Conservation (phyloP, 139 green algal genomes). For the Eudorina sp. region DNA sequence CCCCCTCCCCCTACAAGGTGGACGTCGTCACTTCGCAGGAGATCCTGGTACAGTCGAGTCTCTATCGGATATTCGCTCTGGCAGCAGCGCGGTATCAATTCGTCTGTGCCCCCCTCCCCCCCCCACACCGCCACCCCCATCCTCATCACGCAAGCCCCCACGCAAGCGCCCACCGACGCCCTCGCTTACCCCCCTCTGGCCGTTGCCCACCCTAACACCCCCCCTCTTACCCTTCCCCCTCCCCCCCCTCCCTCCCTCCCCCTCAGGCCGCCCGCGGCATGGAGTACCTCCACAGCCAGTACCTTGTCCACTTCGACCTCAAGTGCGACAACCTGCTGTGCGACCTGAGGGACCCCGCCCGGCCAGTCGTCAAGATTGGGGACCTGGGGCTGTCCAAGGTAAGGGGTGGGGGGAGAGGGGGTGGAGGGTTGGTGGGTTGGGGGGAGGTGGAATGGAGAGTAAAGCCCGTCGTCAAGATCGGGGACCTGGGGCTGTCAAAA, state of each 20-base stretch:
- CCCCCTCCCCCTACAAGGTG: too few species aligned
- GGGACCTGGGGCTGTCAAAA: slow-evolving; percentile 79
- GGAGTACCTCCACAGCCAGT: slow-evolving; percentile 79
- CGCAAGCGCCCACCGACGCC: not conserved
- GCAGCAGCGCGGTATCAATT: too few species aligned
- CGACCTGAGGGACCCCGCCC: slow-evolving; percentile 72
- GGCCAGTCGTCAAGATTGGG: slow-evolving; percentile 80
- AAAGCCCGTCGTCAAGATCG: slow-evolving; percentile 82
- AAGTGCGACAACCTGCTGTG: slow-evolving; percentile 82
- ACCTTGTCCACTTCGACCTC: slow-evolving; percentile 72
- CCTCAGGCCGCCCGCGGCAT: slow-evolving; percentile 75
- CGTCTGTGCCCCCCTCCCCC: not conserved
- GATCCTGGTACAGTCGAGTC: too few species aligned
- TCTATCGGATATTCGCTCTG: too few species aligned
- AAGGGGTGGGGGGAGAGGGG: not conserved
- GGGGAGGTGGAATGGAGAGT: not conserved
- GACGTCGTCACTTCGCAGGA: too few species aligned
- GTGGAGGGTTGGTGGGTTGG: not conserved
- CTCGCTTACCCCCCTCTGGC: not conserved
- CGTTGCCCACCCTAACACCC: not conserved
- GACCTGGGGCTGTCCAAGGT: slow-evolving; percentile 78
- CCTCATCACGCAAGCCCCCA: not conserved
- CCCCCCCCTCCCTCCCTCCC: slow-evolving; percentile 38
- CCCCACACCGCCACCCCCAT: not conserved
- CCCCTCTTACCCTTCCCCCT: not conserved